Evolutionary conservation across 2,329 filamentous ascomycete species (phyloP), one percentile per base, ranked within the genome.

Genomic region (Beauveria scarabaeidicola): DNA sequence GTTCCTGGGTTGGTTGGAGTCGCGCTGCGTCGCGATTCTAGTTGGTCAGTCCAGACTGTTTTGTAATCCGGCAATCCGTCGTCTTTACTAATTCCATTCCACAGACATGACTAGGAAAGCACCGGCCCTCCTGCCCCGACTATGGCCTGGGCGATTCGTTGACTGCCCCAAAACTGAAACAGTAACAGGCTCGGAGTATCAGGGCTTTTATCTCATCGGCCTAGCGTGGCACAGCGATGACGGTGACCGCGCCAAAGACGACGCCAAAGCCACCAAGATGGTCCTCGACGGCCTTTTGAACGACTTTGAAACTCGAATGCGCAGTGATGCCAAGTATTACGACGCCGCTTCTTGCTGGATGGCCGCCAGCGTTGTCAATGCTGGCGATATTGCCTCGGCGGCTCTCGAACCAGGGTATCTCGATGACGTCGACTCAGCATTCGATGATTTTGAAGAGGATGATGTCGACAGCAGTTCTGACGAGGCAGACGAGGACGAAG

Each of bases 1-100:
- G 13, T 78, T 86, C 52, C 72, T 87, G 0, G 82, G 82, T 11
- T 88, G 85, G 85, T 69, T 88, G 2, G 85, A 88, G 65, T 85
- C 82, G 8, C 77, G 81, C 58, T 84, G 80, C 58, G 75, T 83
- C 2, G 72, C 76, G 61, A 71, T 88, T 38, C 75, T 88, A 21
- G 79, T 83, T 62, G 81, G 82, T 83, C 72, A 71, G 78, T 9
- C 6, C 43, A 3, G 2, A 7, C 13, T n/a, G 32, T 23, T 40
- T 3, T 3, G 15, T n/a, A 5, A 32, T 21, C 3, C 15, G n/a
- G 19, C 19, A 1, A 19, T 23, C 13, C 1, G 9, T 27, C 32
- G 11, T 10, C 8, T 3, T 41, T 41, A 21, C 60, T 61, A 43
- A 60, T n/a, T 29, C 2, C 3, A 29, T 19, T 3, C 13, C 7